Conservation (phyloP, 2,329 filamentous ascomycete species). For the Clonostachys chloroleuca region DNA sequence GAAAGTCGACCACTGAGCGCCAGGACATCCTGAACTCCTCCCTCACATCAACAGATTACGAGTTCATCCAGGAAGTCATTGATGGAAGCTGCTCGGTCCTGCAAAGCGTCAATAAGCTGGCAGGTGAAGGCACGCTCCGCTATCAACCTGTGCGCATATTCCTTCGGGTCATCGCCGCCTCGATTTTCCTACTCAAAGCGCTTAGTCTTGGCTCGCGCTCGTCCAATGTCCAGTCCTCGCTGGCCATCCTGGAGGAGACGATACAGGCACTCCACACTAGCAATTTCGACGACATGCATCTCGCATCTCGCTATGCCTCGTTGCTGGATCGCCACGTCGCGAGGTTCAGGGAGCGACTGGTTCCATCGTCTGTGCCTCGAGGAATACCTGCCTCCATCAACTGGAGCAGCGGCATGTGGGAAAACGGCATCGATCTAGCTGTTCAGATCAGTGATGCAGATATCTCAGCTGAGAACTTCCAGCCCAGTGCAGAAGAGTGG, state of each 20-base stretch:
- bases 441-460: too few species aligned
- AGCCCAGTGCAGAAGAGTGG: not conserved
- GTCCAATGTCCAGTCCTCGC: slow-evolving; percentile 4
- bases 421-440: too few species aligned
- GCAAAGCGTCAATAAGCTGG: slow-evolving; percentile 40
- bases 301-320: not conserved
- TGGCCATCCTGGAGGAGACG: not conserved
- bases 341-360: not conserved
- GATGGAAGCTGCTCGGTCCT: slow-evolving; percentile 47
- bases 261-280: not conserved
- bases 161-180: slow-evolving; percentile 47
- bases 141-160: slow-evolving; percentile 50
- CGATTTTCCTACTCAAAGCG: slow-evolving; percentile 45
- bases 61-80: slow-evolving; percentile 51
- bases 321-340: not conserved
- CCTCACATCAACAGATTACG: slow-evolving; percentile 42
- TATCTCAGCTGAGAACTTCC: too few species aligned
- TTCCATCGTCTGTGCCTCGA: too few species aligned
- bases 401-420: too few species aligned
- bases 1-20: too few species aligned
- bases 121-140: slow-evolving; percentile 36
- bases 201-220: slow-evolving; percentile 6
- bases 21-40: too few species aligned
- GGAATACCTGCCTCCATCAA: too few species aligned
- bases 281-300: not conserved